A percentile compares a stretch with the other conserved stretches of the same genome.
phyloP scores from a whole-genome alignment of 139 green algal species.

The Chlamydomonas asymmetrica region DNA sequence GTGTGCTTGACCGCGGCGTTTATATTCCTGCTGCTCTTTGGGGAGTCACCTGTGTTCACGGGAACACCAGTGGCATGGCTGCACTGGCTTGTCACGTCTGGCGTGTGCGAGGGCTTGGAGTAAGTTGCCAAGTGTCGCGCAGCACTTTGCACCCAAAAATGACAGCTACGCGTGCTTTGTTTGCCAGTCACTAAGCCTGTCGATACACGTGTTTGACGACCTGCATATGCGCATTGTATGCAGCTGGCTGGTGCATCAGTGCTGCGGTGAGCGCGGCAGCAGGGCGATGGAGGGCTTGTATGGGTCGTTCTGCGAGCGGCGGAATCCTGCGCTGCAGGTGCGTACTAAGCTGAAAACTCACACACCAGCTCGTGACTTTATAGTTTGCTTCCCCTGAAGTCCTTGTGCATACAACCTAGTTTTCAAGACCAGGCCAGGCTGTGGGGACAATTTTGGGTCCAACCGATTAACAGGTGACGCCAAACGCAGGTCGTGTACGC shows the following conservation, averaged over 20 bases:
- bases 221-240: too few species aligned
- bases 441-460: too few species aligned
- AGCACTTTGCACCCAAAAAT: too few species aligned
- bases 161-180: too few species aligned
- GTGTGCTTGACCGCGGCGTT: slow-evolving; percentile 27
- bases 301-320: slow-evolving; percentile 41
- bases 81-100: slow-evolving; percentile 49
- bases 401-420: too few species aligned
- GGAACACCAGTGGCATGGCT: slow-evolving; percentile 45
- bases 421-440: too few species aligned
- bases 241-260: slow-evolving; percentile 10
- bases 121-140: slow-evolving; percentile 23
- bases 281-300: slow-evolving; percentile 16
- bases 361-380: too few species aligned
- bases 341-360: too few species aligned
- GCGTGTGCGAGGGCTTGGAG: slow-evolving; percentile 32
- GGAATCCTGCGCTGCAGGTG: slow-evolving; percentile 49
- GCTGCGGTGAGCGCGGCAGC: not conserved
- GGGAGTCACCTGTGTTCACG: slow-evolving; percentile 34
- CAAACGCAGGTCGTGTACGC: slow-evolving; percentile 41
- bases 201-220: not conserved
- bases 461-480: not conserved
- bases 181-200: not conserved
- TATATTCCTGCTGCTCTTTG: slow-evolving; percentile 56
- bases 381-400: too few species aligned